Conservation (phyloP, 768 basidiomycete genomes). For the Ramaria sp. region DNA sequence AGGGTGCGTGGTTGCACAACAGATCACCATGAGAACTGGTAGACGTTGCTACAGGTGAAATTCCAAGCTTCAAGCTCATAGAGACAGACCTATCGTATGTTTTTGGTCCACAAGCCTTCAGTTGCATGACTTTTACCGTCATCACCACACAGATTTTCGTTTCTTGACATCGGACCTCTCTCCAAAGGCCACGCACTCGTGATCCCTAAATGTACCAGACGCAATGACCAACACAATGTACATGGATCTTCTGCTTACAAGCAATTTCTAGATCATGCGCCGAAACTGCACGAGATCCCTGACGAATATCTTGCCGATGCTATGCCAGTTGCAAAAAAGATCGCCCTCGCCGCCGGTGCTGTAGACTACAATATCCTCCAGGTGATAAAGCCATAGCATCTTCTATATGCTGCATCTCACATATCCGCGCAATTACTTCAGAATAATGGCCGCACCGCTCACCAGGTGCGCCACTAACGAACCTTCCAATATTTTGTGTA, state of each 20-base stretch:
- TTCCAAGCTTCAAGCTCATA: constrained; percentile 77
- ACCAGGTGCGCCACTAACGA: constrained; percentile 30
- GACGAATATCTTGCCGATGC: constrained; percentile 74
- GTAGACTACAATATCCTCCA: constrained; percentile 84
- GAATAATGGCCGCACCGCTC: constrained; percentile 60
- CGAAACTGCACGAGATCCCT: constrained; percentile 78
- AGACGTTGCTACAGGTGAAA: constrained; percentile 47
- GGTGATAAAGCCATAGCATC: constrained; percentile 19
- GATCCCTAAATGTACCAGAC: constrained; percentile 75
- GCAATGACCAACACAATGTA: background rate
- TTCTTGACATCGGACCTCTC: constrained; percentile 88
- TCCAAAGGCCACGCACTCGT: constrained; percentile 86
- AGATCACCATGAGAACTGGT: background rate
- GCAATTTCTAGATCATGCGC: constrained; percentile 56
- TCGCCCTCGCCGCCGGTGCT: constrained; percentile 61
- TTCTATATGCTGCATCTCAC: background rate
- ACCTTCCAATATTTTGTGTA: background rate
- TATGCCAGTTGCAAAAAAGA: constrained; percentile 78
- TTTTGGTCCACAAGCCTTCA: background rate
- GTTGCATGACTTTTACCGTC: background rate
- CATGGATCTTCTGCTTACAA: background rate
- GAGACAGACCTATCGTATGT: constrained; percentile 66
- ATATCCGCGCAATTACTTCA: constrained; percentile 14
- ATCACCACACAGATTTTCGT: constrained; percentile 47
- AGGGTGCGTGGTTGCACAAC: constrained; percentile 39